Evolutionary conservation across 1,139 yeast species (phyloP).

Genomic region (Wickerhamomyces sp.): DNA sequence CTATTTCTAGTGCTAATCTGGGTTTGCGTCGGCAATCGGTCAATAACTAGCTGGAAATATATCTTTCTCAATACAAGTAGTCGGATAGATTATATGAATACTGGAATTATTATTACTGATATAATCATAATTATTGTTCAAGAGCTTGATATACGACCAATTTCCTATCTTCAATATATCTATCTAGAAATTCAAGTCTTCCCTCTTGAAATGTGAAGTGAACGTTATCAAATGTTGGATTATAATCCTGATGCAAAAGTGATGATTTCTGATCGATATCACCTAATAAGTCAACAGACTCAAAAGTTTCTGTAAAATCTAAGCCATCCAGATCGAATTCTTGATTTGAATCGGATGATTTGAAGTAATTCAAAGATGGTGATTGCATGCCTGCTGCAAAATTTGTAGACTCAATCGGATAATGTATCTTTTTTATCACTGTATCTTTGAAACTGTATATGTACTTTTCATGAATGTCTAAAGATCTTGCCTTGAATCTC

Average conservation of each 20-base stretch:
- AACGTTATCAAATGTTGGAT: constrained; percentile 21
- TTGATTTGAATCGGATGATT: neutral
- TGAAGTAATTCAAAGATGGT: neutral
- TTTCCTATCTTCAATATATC: constrained; percentile 18
- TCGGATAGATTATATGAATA: too few relatives aligned
- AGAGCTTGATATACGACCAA: neutral
- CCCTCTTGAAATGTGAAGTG: constrained; percentile 15
- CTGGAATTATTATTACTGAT: too few relatives aligned
- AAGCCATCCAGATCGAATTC: neutral
- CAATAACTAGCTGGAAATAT: too few relatives aligned
- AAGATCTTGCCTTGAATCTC: constrained; percentile 15
- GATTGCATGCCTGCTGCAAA: neutral
- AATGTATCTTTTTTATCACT: constrained; percentile 1
- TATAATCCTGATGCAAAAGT: constrained; percentile 16
- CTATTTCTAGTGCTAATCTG: too few relatives aligned
- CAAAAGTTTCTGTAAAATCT: neutral
- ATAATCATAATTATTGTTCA: constrained; percentile 5
- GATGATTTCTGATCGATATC: constrained; percentile 10
- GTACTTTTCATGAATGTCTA: constrained; percentile 19
- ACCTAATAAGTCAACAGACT: constrained; percentile 10
- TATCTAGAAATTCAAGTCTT: constrained; percentile 11
- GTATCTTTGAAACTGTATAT: constrained; percentile 14
- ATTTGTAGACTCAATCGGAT: constrained; percentile 1
- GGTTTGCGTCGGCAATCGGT: too few relatives aligned
- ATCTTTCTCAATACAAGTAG: too few relatives aligned